A percentile compares a stretch with the other conserved stretches of the same genome.
phyloP scores from a whole-genome alignment of 2,329 filamentous ascomycete genomes.

The Aureobasidium sp. region DNA sequence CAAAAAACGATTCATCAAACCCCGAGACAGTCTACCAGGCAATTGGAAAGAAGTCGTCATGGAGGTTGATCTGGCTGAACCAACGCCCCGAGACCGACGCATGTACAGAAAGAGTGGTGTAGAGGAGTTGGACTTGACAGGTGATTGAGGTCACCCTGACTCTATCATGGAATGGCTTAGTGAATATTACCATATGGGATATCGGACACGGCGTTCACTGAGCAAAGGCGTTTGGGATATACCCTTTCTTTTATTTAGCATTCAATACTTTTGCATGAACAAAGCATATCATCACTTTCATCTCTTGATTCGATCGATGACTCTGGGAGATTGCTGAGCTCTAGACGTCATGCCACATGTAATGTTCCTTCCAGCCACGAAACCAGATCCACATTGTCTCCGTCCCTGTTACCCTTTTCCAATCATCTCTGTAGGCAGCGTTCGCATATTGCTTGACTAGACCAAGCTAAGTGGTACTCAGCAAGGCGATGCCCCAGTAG shows the following conservation, averaged over 20 bases:
- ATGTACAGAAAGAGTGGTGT: constrained; percentile 28
- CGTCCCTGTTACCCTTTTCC: too few species aligned
- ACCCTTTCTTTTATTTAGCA: neutral
- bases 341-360: too few species aligned
- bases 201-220: neutral
- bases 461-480: too few species aligned
- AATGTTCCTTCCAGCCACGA: too few species aligned
- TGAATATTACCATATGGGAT: neutral
- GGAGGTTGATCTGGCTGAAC: constrained; percentile 18
- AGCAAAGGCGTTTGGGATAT: neutral
- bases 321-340: too few species aligned
- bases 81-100: constrained; percentile 10
- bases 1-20: constrained; percentile 22
- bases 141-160: neutral
- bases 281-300: too few species aligned
- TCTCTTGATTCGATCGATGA: too few species aligned
- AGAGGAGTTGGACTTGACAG: constrained; percentile 29
- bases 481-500: too few species aligned
- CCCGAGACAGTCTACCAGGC: constrained; percentile 26
- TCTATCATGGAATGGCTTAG: too few species aligned
- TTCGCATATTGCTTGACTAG: too few species aligned
- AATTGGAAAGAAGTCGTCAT: constrained; percentile 26
- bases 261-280: neutral
- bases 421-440: too few species aligned
- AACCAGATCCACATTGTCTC: too few species aligned